A percentile compares a stretch with the other conserved stretches of the same genome.
phyloP scores from a whole-genome alignment of 2,329 filamentous ascomycete species.

The Fusarium sp. region DNA sequence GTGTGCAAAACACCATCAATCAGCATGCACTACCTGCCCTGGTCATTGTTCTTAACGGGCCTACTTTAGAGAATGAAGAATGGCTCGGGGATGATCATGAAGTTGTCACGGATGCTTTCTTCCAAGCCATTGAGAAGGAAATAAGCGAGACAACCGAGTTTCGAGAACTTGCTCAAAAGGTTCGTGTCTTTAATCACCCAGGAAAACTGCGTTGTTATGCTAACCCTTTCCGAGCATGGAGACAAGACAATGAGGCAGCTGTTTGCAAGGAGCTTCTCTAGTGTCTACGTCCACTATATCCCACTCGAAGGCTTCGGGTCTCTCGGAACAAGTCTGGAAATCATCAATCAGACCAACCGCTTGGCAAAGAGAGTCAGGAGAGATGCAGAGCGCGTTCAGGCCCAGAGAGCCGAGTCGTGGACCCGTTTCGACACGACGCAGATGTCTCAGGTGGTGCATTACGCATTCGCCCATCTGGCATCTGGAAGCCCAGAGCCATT shows the following conservation, averaged over 20 bases:
- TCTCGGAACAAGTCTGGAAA: not conserved
- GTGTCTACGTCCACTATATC: not conserved
- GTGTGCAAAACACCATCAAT: not conserved
- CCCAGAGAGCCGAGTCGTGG: not conserved
- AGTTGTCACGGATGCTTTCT: not conserved
- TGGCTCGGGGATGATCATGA: not conserved
- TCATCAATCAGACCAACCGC: not conserved
- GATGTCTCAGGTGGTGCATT: not conserved
- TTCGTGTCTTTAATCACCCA: not conserved
- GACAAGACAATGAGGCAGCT: not conserved
- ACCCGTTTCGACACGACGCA: not conserved
- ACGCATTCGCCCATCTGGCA: not conserved
- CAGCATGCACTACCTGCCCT: not conserved
- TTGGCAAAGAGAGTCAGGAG: not conserved
- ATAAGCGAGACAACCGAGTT: not conserved
- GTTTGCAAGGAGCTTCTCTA: not conserved
- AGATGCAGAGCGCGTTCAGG: not conserved
- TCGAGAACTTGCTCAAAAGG: not conserved
- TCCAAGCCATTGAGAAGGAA: not conserved
- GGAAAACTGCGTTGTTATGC: rapidly evolving
- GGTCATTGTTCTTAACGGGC: not conserved
- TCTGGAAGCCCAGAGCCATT: not conserved
- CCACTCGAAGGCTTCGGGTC: not conserved
- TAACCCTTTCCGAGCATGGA: not conserved
- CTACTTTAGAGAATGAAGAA: not conserved